Percentiles rank a stretch among this genome's conserved stretches.
phyloP scores from a whole-genome alignment of 208 protist species.

The Crithidia mellificae region DNA sequence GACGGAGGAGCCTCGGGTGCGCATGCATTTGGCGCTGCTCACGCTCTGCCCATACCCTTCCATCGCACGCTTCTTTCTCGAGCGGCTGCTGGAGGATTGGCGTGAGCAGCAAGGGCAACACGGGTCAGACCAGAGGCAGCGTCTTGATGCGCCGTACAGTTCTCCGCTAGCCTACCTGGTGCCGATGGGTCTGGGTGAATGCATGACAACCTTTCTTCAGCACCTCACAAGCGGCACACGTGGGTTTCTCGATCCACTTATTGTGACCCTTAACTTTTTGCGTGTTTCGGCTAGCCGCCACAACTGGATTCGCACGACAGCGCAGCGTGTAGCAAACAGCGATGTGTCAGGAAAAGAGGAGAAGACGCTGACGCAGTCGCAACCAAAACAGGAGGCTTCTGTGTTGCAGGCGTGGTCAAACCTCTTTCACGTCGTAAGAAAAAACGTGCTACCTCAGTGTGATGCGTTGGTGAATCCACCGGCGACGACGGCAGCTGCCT shows the following conservation, averaged over 20 bases:
- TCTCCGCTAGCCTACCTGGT: constrained; percentile 22
- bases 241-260: constrained; percentile 73
- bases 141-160: too few species aligned
- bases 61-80: constrained; percentile 62
- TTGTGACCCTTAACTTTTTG: constrained; percentile 70
- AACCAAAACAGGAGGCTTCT: neutral
- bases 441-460: constrained; percentile 19
- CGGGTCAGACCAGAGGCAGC: neutral
- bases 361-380: neutral
- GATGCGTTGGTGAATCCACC: neutral
- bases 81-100: constrained; percentile 54
- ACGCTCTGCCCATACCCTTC: constrained; percentile 70
- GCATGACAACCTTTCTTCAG: constrained; percentile 40
- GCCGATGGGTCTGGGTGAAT: constrained; percentile 38
- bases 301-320: neutral
- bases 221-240: constrained; percentile 38
- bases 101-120: constrained; percentile 5
- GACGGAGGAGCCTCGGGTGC: constrained; percentile 44
- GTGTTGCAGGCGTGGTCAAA: constrained; percentile 1
- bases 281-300: constrained; percentile 31
- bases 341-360: too few species aligned
- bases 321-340: too few species aligned
- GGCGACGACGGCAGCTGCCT: neutral
- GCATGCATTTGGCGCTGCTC: constrained; percentile 59
- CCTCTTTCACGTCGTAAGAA: constrained; percentile 3